Evolutionary conservation across 108 stramenopile species (phyloP).

Genomic region (Nitzschia putrida): DNA sequence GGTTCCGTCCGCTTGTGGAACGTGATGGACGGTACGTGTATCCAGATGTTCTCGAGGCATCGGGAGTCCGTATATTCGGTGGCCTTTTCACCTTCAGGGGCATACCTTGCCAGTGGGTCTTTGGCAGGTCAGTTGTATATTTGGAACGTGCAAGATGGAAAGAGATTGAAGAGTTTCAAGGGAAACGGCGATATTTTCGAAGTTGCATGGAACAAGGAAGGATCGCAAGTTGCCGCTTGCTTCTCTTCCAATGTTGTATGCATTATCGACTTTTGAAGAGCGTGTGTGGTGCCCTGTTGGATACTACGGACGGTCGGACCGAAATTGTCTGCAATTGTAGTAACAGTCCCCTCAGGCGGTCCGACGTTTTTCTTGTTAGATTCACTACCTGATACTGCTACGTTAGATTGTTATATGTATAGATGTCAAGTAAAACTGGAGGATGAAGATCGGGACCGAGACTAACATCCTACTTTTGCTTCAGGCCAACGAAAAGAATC

Average conservation of each 20-base stretch:
- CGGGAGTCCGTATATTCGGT: constrained; percentile 88
- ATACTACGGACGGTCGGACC: no score
- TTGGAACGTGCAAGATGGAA: constrained; percentile 84
- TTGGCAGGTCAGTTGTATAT: constrained; percentile 89
- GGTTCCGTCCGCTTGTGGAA: constrained; percentile 94
- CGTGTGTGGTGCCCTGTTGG: no score
- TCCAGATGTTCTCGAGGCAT: constrained; percentile 81
- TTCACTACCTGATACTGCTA: no score
- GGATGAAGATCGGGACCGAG: no score
- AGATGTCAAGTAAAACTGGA: no score
- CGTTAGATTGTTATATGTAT: no score
- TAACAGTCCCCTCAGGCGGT: no score
- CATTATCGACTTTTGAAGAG: constrained; percentile 70
- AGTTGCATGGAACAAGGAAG: constrained; percentile 93
- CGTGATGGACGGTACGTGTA: constrained; percentile 77
- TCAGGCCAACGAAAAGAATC: background rate
- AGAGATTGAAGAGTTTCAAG: constrained; percentile 82
- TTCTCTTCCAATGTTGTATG: constrained; percentile 88
- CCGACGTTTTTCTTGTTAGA: no score
- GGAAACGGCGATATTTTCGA: constrained; percentile 92
- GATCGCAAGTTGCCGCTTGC: constrained; percentile 86
- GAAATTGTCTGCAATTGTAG: no score
- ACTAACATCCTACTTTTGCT: background rate
- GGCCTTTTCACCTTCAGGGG: constrained; percentile 86
- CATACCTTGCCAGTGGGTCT: constrained; percentile 82